A percentile compares a stretch with the other conserved stretches of the same genome.
Evolutionary conservation across 129 eudicot genomes (phyloP).

Genomic region (Lactuca sativa): DNA sequence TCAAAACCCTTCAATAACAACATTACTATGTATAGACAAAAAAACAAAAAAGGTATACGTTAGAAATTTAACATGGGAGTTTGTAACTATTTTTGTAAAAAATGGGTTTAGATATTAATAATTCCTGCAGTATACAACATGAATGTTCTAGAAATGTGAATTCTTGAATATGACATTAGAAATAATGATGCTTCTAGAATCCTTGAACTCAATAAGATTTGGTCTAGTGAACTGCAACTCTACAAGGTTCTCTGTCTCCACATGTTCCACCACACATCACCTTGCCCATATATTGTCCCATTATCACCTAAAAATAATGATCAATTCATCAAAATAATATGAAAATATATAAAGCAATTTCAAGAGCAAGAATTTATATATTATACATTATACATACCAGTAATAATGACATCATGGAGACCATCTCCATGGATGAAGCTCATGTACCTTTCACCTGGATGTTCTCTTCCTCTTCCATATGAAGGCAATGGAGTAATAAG

Average conservation of each 20-base stretch:
- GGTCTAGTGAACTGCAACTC: constrained; percentile 83
- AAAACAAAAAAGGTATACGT: background rate
- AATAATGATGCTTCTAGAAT: constrained; percentile 71
- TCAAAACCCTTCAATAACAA: constrained; percentile 45
- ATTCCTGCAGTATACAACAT: constrained; percentile 98
- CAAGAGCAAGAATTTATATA: background rate
- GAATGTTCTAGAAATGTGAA: constrained; percentile 98
- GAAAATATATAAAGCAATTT: constrained; percentile 5
- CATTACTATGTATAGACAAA: constrained; percentile 54
- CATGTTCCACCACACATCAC: constrained; percentile 98
- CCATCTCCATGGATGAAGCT: constrained; percentile 96
- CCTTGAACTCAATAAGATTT: constrained; percentile 79
- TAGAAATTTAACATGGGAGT: background rate
- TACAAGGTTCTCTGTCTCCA: constrained; percentile 95
- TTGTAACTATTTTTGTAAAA: background rate
- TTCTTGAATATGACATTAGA: constrained; percentile 86
- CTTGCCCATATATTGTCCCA: constrained; percentile 98
- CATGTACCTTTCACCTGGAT: constrained; percentile 86
- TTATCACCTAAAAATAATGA: constrained; percentile 58
- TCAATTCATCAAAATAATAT: background rate
- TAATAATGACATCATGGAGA: constrained; percentile 83
- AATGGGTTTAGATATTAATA: constrained; percentile 3
- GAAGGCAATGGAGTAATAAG: constrained; percentile 87
- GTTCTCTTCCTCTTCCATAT: constrained; percentile 97
- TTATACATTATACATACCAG: constrained; percentile 49